phyloP scores from a whole-genome alignment of 257 asterid species.

The Jasminum sambac region DNA sequence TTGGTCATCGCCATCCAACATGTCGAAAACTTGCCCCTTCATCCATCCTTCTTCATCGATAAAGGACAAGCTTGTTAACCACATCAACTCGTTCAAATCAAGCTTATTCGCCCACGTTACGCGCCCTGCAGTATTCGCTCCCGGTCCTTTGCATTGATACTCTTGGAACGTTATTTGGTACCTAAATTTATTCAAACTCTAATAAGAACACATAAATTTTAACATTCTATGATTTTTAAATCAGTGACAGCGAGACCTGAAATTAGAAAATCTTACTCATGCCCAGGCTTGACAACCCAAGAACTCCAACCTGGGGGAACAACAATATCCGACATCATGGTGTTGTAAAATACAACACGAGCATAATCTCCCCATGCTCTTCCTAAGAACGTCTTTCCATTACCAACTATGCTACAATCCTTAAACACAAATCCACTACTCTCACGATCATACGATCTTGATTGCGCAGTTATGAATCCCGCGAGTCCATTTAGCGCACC shows the following conservation, averaged over 20 bases:
- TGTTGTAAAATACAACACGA: slow-evolving; percentile 53
- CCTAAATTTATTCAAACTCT: slow-evolving; percentile 26
- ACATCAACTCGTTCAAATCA: slow-evolving; percentile 22
- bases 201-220: neutral
- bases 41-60: slow-evolving; percentile 72
- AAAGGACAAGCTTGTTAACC: slow-evolving; percentile 40
- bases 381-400: slow-evolving; percentile 44
- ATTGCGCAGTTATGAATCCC: slow-evolving; percentile 80
- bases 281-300: slow-evolving; percentile 34
- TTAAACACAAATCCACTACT: slow-evolving; percentile 49
- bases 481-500: slow-evolving; percentile 32
- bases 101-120: slow-evolving; percentile 55
- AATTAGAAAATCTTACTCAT: slow-evolving; percentile 40
- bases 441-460: slow-evolving; percentile 25
- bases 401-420: slow-evolving; percentile 34
- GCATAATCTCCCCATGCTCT: slow-evolving; percentile 76
- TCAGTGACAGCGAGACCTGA: neutral
- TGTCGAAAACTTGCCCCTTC: slow-evolving; percentile 20
- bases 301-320: slow-evolving; percentile 65
- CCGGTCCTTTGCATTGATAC: slow-evolving; percentile 49
- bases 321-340: slow-evolving; percentile 41
- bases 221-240: neutral
- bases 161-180: slow-evolving; percentile 56
- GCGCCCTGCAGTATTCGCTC: slow-evolving; percentile 47
- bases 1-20: neutral